phyloP scores from a whole-genome alignment of 257 asterid genomes.

The Solanum etuberosum region DNA sequence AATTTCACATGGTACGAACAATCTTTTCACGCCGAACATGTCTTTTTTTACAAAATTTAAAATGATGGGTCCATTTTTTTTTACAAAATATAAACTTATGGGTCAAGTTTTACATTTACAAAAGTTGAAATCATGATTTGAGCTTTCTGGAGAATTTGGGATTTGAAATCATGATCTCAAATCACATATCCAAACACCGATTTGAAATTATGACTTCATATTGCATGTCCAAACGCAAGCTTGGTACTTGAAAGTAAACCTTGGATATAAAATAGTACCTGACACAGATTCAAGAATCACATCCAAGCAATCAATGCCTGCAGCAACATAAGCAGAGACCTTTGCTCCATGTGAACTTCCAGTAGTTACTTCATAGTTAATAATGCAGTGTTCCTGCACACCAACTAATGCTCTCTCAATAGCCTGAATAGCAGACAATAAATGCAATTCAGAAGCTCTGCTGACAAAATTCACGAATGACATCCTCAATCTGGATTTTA shows the following conservation, averaged over 20 bases:
- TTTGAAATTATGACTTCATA: neutral
- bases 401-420: conserved; percentile 92
- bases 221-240: neutral
- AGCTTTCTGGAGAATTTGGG: neutral
- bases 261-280: conserved; percentile 30
- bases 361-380: conserved; percentile 50
- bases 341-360: conserved; percentile 57
- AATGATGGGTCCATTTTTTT: neutral
- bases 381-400: conserved; percentile 44
- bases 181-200: neutral
- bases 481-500: conserved; percentile 48
- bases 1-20: neutral
- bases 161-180: neutral
- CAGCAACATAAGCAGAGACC: conserved; percentile 64
- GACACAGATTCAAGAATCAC: conserved; percentile 60
- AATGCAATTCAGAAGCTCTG: conserved; percentile 60
- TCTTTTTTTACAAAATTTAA: neutral
- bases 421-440: conserved; percentile 51
- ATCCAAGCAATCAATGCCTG: conserved; percentile 75
- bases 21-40: neutral
- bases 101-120: neutral
- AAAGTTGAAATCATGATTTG: neutral
- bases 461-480: conserved; percentile 49
- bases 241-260: neutral
- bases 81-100: neutral